A percentile compares a stretch with the other conserved stretches of the same genome.
These are phyloP conservation scores for Acarospora socialis DNA, from an alignment of 2,329 filamentous ascomycete genomes.

Conservation along the genomic window DNA sequence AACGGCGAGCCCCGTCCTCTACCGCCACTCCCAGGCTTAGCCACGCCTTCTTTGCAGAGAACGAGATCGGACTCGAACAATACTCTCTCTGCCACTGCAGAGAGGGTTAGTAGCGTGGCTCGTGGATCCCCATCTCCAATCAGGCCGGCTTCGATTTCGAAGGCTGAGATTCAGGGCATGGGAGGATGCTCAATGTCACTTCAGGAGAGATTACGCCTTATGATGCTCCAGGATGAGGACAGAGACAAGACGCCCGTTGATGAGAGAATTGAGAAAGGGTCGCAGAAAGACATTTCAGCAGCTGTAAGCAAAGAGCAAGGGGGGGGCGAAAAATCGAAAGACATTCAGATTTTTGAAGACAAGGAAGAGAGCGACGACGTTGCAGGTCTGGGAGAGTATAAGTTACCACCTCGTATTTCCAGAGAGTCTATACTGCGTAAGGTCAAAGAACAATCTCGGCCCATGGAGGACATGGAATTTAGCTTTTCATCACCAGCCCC, in stretches of 20 bases:
- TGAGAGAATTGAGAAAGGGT: conserved; percentile 32
- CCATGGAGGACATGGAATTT: no score
- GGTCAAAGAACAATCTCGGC: conserved; percentile 48
- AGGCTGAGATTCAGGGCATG: conserved; percentile 65
- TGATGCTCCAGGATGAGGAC: conserved; percentile 56
- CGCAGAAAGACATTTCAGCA: neutral
- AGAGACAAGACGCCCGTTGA: conserved; percentile 29
- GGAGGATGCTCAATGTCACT: conserved; percentile 64
- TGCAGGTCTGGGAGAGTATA: conserved; percentile 18
- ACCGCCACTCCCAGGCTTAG: conserved; percentile 59
- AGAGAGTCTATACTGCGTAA: conserved; percentile 86
- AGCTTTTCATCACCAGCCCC: no score
- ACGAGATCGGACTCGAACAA: conserved; percentile 42
- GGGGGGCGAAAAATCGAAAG: neutral
- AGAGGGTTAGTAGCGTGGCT: conserved; percentile 52
- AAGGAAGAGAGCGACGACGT: conserved; percentile 19
- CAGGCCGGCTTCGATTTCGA: conserved; percentile 50
- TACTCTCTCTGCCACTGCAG: conserved; percentile 55
- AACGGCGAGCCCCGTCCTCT: conserved; percentile 73
- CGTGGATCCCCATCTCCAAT: conserved; percentile 62
- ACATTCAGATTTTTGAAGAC: conserved; percentile 22
- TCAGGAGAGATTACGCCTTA: conserved; percentile 71
- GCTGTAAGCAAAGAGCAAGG: neutral
- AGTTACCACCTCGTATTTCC: conserved; percentile 63
- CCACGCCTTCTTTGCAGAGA: conserved; percentile 20